Evolutionary conservation across 1,284 basidiomycete species (phyloP), one percentile per base, ranked within the genome.

Genomic region (Trametes sp.): DNA sequence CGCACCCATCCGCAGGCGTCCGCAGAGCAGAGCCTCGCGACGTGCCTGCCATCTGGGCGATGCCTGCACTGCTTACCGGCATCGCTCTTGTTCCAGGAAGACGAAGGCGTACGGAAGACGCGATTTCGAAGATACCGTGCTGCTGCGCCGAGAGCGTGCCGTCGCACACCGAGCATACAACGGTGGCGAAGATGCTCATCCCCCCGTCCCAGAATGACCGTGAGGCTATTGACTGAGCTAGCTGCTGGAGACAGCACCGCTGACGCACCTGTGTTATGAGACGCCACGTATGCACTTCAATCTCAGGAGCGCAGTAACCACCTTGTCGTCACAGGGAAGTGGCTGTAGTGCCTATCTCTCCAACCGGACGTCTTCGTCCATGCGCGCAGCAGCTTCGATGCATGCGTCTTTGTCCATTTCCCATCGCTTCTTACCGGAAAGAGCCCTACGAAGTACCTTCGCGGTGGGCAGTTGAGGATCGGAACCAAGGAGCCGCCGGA

Each of bases 11-110:
- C 56, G 56, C 57, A 52, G 54, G 33, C 48, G 29, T 48, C 54
- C 58, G 57, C 50, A 64, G 53, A 16, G 35, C 13, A 19, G 50
- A 9, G 50, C 56, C 51, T 45, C 35, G 26, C 44, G 49, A 60
- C 56, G 46, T 49, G 28, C 24, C 59, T 48, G 58, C 51, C 50
- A 50, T 52, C 51, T 16, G 52, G 52, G 56, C 65, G 42, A 31
- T 50, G 54, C 33, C 31, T 51, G 63, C 63, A 68, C 57, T 31
- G 66, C 63, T 42, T 59, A 13, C 61, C 66, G 61, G 66, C 14
- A 49, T 38, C 52, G 28, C 36, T 44, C 13, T 54, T 38, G 51
- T 50, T 44, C 57, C 62, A 36, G 31, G 44, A 24, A 26, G 29
- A 42, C 45, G 24, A 33, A 33, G 24, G 6, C 26, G 36, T 33